Evolutionary conservation across 345 rosid species (phyloP), one percentile per base, ranked within the genome.

Genomic region (Rhizophora mangle): DNA sequence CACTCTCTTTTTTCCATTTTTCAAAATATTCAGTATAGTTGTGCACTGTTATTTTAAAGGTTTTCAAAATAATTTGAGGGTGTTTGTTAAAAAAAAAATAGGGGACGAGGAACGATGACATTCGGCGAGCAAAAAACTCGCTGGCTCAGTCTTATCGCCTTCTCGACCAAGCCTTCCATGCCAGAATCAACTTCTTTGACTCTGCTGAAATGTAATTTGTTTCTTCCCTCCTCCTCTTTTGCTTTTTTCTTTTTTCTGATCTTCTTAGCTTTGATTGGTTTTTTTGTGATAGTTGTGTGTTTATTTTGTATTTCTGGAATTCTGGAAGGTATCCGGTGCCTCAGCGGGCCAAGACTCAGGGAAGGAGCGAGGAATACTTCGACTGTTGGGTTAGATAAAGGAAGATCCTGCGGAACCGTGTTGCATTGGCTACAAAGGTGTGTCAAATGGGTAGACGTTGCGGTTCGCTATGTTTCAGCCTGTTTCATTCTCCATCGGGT

Each of bases 101-200:
- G 24, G 24, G 24, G 24, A 1, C 9, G 82, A 87, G 92, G 89
- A 74, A 85, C 88, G 8, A 83, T 87, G 92, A 83, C 89, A 5
- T 85, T 87, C 46, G 89, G 92, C 31, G 86, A 83, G 76, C 89
- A 87, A 69, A 87, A 69, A 85, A 82, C 73, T 76, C 84, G 15
- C 51, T 72, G 76, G 32, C 74, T 6, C 81, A 82, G 61, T 83
- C 89, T 62, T 83, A 82, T 72, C 81, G 79, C 69, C 87, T 87
- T 66, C 86, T 87, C 67, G 86, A 87, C 63, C 81, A 71, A 63
- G 84, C 88, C 65, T 79, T 82, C 70, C 68, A 69, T 37, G 76
- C 83, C 60, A 87, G 89, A 70, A 79, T 87, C 79, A 87, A 83
- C 72, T 87, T 87, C 83, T 87, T 87, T 75, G 89, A 84, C 80